Percentiles rank a stretch among this genome's conserved stretches.
Evolutionary conservation across 75 land plant genomes (phyloP).

Genomic region (Isoetes taiwanensis): DNA sequence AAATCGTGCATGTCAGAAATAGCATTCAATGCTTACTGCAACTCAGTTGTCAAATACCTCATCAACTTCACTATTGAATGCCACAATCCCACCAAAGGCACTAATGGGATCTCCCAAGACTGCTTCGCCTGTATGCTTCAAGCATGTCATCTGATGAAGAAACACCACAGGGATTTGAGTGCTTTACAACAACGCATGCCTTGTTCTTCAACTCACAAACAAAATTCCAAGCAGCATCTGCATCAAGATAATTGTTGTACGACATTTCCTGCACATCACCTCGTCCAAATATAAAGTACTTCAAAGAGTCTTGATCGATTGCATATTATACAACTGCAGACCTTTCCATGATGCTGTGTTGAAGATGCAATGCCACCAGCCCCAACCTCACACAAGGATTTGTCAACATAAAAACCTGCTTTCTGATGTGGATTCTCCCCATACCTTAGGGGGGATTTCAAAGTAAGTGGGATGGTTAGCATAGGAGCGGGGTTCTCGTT

Average conservation of each 20-base stretch:
- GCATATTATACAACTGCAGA: too few relatives aligned
- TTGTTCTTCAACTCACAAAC: slow-evolving; percentile 73
- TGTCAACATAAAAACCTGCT: slow-evolving; percentile 91
- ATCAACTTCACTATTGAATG: slow-evolving; percentile 82
- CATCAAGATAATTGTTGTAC: slow-evolving; percentile 95
- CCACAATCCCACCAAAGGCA: slow-evolving; percentile 99
- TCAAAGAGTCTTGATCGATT: too few relatives aligned
- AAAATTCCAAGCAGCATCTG: slow-evolving; percentile 99
- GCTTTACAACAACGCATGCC: slow-evolving; percentile 96
- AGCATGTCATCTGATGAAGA: slow-evolving; percentile 70
- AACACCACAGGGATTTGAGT: slow-evolving; percentile 98
- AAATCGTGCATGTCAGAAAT: background rate
- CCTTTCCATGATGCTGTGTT: slow-evolving; percentile 97
- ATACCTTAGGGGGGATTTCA: slow-evolving; percentile 64
- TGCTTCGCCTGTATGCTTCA: slow-evolving; percentile 88
- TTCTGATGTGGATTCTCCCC: slow-evolving; percentile 99
- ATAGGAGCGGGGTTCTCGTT: slow-evolving; percentile 79
- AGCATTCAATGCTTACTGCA: background rate
- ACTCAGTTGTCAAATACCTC: slow-evolving; percentile 43
- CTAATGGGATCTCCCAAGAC: slow-evolving; percentile 93
- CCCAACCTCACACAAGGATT: slow-evolving; percentile 51
- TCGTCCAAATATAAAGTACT: too few relatives aligned
- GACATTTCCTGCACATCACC: slow-evolving; percentile 99
- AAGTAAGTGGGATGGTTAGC: slow-evolving; percentile 51
- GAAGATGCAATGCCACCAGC: slow-evolving; percentile 96